Base-by-base conservation (phyloP, 2,329 filamentous ascomycete genomes). In the Ceratocystiopsis brevicomis region DNA sequence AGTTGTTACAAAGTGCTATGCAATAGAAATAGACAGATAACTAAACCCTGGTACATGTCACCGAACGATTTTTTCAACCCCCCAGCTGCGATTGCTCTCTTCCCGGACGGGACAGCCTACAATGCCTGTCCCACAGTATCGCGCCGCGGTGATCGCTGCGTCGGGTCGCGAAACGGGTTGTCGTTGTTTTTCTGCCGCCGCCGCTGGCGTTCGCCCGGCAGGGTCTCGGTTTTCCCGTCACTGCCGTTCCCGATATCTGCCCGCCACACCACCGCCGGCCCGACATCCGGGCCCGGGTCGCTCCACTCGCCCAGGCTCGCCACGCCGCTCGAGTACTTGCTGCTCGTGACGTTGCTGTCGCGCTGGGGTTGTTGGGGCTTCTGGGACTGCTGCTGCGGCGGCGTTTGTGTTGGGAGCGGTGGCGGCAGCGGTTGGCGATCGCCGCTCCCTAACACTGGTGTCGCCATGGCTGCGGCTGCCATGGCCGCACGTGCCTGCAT, bases 281-380 rank as follows among this genome's bases (percentile, higher is more conserved):
- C 68, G 1, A 73, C 59, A 48, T 73, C 69, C 3, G 69, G 69
- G 0, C 69, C 69, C 0, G 69, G 69, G 44, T 71, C 69, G 43
- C 65, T 67, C 68, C 62, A 73, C 25, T 62, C 63, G 40, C 56
- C 58, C 49, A 63, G 50, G 53, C 61, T 68, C 25, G 25, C 25
- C 10, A 65, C 54, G 37, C 68, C 67, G 50, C 68, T 72, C 21
- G 64, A 66, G 53, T 73, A 73, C 44, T 62, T 66, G 39, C 62
- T 66, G 39, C 62, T 60, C 37, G 55, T 56, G 43, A 60, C 59
- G 53, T 64, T 68, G 32, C 61, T 57, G 4, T 44, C 47, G 15
- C 65, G 55, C 15, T 55, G 50, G 45, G 62, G 62, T 5, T 15
- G 33, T 13, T 15, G 33, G 3, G 33, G 33, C 33, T 33, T 11